phyloP scores from a whole-genome alignment of 2,329 filamentous ascomycete genomes.

The Pseudogymnoascus sp. region DNA sequence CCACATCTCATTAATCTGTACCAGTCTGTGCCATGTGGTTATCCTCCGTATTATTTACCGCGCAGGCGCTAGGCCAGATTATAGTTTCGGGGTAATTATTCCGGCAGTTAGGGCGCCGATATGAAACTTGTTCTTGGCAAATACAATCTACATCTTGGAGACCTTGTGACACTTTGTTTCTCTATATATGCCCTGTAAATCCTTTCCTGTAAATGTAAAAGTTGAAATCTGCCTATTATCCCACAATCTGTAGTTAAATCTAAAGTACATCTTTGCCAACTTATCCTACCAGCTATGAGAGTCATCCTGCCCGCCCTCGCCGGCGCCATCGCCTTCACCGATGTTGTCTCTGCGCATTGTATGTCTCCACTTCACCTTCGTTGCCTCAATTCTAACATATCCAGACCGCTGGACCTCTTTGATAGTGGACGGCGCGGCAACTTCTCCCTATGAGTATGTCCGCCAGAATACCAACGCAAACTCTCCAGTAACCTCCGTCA shows the following conservation, averaged over 20 bases:
- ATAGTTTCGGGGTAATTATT: neutral
- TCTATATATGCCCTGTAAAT: neutral
- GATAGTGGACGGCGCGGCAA: conserved; percentile 31
- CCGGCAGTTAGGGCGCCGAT: neutral
- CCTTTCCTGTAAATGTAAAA: conserved; percentile 11
- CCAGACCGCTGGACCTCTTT: conserved; percentile 9
- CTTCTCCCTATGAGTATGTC: conserved; percentile 45
- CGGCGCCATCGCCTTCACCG: neutral
- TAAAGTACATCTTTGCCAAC: conserved; percentile 9
- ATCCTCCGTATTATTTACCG: neutral
- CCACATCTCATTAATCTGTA: neutral
- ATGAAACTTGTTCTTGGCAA: neutral
- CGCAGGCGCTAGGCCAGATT: neutral
- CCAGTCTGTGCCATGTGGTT: neutral
- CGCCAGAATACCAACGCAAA: conserved; percentile 38
- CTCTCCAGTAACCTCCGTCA: conserved; percentile 41
- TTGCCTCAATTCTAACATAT: neutral
- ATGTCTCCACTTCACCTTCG: neutral
- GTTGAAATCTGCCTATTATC: neutral
- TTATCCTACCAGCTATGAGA: neutral
- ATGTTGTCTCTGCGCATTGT: conserved; percentile 1
- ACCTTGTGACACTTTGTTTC: neutral
- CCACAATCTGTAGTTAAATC: neutral
- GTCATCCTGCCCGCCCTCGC: neutral
- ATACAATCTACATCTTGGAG: neutral